A percentile compares a stretch with the other conserved stretches of the same genome.
These are phyloP conservation scores for Calcarisporium arbuscula DNA, from an alignment of 2,329 filamentous ascomycete genomes.

Conservation along the genomic window DNA sequence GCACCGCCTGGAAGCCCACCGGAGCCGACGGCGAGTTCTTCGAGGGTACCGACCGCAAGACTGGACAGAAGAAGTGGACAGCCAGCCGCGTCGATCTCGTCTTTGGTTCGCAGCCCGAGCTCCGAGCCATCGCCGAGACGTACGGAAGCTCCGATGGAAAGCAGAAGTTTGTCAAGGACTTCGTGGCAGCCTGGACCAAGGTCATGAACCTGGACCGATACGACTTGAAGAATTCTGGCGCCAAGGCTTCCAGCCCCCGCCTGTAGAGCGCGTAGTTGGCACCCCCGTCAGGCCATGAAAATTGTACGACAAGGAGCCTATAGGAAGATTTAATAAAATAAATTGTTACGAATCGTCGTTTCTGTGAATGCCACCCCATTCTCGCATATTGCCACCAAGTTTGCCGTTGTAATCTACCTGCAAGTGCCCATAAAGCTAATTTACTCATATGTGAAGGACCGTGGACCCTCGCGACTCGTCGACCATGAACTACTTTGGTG, in stretches of 20 bases:
- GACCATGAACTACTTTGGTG: no score
- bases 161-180: constrained; percentile 64
- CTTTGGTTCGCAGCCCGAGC: constrained; percentile 68
- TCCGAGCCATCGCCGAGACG: constrained; percentile 64
- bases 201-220: constrained; percentile 69
- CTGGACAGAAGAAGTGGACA: constrained; percentile 60
- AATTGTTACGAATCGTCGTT: no score
- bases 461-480: no score
- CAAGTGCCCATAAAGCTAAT: no score
- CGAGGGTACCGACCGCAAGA: constrained; percentile 59
- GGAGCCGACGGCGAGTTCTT: constrained; percentile 48
- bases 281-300: no score
- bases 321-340: no score
- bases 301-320: no score
- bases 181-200: constrained; percentile 66
- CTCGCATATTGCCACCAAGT: no score
- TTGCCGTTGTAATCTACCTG: no score
- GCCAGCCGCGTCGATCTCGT: constrained; percentile 64
- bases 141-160: constrained; percentile 56
- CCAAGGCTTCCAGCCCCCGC: constrained; percentile 13
- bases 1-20: constrained; percentile 50
- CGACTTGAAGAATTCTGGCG: constrained; percentile 37
- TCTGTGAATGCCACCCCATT: no score
- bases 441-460: no score
- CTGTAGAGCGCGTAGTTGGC: no score